Evolutionary conservation across 2,329 filamentous ascomycete species (phyloP).

Genomic region (Cyphellophora europaea): DNA sequence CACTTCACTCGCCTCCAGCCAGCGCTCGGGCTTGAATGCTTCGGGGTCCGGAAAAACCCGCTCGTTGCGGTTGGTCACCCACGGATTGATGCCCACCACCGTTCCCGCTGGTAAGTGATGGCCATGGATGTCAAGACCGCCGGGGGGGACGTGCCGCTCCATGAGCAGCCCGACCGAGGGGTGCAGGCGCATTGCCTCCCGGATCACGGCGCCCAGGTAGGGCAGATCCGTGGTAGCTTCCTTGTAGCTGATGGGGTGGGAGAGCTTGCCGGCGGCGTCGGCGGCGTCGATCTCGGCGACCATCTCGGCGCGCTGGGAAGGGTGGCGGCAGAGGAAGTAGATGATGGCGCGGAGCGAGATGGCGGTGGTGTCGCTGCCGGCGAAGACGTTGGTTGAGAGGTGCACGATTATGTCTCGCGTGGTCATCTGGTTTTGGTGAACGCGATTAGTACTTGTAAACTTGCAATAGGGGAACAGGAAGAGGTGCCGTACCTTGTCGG

Average conservation of each 20-base stretch:
- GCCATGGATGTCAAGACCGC: constrained; percentile 12
- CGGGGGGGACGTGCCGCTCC: constrained; percentile 18
- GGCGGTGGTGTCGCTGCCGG: constrained; percentile 15
- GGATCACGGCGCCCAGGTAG: constrained; percentile 10
- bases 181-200: constrained; percentile 16
- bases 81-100: constrained; percentile 18
- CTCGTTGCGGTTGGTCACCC: constrained; percentile 19
- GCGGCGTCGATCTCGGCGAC: constrained; percentile 12
- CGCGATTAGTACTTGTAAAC: too few relatives aligned
- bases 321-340: constrained; percentile 62
- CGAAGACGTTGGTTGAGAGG: constrained; percentile 22
- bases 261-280: constrained; percentile 8
- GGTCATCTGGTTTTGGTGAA: too few relatives aligned
- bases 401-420: constrained; percentile 23
- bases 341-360: constrained; percentile 41
- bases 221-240: constrained; percentile 19
- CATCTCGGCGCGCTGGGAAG: constrained; percentile 20
- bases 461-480: too few relatives aligned
- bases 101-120: constrained; percentile 12
- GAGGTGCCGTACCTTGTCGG: too few relatives aligned
- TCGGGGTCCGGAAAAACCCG: constrained; percentile 14
- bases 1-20: constrained; percentile 20
- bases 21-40: constrained; percentile 21
- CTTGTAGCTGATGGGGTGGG: constrained; percentile 10
- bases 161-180: constrained; percentile 19